phyloP scores from a whole-genome alignment of 805 yeast species.

The Metschnikowia drakensbergensis region DNA sequence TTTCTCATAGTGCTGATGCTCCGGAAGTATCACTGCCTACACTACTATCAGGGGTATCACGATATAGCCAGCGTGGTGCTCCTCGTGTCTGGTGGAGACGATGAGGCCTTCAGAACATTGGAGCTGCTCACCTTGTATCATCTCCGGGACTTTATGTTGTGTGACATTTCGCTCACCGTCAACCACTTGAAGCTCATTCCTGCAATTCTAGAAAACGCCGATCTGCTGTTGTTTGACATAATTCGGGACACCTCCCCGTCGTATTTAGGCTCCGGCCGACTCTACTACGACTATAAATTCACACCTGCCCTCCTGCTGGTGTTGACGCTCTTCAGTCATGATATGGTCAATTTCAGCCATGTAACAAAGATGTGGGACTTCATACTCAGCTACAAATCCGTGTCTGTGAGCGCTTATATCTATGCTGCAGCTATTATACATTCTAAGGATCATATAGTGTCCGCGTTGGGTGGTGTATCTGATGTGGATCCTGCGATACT shows the following conservation, averaged over 20 bases:
- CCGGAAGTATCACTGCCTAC: slow-evolving; percentile 54
- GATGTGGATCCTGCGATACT: slow-evolving; percentile 31
- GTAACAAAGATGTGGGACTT: slow-evolving; percentile 67
- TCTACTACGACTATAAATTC: slow-evolving; percentile 33
- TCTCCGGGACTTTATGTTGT: slow-evolving; percentile 83
- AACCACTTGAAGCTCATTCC: slow-evolving; percentile 67
- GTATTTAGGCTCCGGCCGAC: slow-evolving; percentile 23
- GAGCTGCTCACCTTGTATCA: slow-evolving; percentile 56
- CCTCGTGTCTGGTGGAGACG: slow-evolving; percentile 43
- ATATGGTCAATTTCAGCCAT: slow-evolving; percentile 45
- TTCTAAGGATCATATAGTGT: slow-evolving; percentile 28
- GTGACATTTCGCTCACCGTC: slow-evolving; percentile 60
- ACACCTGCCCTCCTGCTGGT: slow-evolving; percentile 69
- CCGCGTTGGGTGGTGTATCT: not conserved
- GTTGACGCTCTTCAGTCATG: slow-evolving; percentile 77
- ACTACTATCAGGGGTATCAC: slow-evolving; percentile 91
- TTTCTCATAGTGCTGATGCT: slow-evolving; percentile 52
- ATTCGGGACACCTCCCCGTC: slow-evolving; percentile 37
- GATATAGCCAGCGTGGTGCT: slow-evolving; percentile 73
- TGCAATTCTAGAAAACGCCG: slow-evolving; percentile 48
- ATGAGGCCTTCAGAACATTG: slow-evolving; percentile 42
- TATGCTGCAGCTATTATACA: slow-evolving; percentile 53
- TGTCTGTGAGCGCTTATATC: slow-evolving; percentile 53
- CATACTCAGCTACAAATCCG: slow-evolving; percentile 53
- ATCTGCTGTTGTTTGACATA: slow-evolving; percentile 40